Evolutionary conservation across 257 asterid genomes (phyloP), one percentile per base, ranked within the genome.

Genomic region (Ilex aquifolium): DNA sequence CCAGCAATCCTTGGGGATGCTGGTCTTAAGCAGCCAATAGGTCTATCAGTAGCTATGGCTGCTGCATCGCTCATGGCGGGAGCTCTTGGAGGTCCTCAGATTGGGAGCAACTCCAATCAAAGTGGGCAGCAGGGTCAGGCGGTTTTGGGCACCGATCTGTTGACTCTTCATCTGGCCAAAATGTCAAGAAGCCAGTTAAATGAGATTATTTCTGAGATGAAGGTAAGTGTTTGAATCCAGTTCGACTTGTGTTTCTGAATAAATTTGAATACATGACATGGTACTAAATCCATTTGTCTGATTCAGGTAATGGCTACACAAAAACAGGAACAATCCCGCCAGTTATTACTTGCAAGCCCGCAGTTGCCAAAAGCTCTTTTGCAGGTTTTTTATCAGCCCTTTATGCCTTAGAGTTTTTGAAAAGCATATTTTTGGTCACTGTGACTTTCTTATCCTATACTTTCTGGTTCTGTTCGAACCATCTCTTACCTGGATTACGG

Each of bases 11-110:
- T 62, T 57, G 85, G 81, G 36, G 84, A 87, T 67, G 69, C 84
- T 15, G 65, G 66, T 77, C 68, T 79, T 80, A 76, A 85, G 63
- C 95, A 81, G 80, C 90, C 99, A 52, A 65, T 92, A 13, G 99
- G 99, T 44, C 83, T 83, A 64, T 78, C 97, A 16, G 89, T 77
- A 65, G 93, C 96, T 49, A 65, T 75, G 76, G 77, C 89, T 74
- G 95, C 97, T 75, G 96, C 97, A 70, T 65, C 85, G 31, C 82
- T 86, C 74, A 89, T 92, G 95, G 90, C 95, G 31, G 90, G 88
- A 75, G 83, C 85, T 71, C 95, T 92, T 73, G 95, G 95, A 65
- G 80, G 88, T 65, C 72, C 86, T 71, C 95, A 88, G 79, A 77
- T 63, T 57, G 27, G 27, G 27, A 75, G 62, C 69, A 63, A 69